Conservation (phyloP, 495 filamentous ascomycete species). For the Astrocystis sublimbata region DNA sequence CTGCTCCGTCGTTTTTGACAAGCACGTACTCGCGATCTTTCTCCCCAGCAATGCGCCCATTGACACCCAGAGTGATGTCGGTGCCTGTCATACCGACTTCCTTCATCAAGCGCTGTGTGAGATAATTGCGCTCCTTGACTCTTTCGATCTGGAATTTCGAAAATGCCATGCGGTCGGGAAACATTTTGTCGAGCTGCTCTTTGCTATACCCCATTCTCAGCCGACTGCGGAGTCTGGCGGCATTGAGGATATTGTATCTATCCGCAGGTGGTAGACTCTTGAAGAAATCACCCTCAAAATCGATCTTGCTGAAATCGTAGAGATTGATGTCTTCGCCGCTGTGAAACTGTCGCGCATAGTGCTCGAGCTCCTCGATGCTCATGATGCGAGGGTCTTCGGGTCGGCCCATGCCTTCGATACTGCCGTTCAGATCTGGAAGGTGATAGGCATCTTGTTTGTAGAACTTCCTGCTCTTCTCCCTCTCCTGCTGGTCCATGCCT, state of each 20-base stretch:
- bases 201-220: constrained; percentile 95
- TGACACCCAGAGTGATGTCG: constrained; percentile 62
- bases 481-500: constrained; percentile 76
- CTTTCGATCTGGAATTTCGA: constrained; percentile 94
- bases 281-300: constrained; percentile 94
- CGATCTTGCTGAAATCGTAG: constrained; percentile 98
- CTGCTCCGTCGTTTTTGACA: constrained; percentile 90
- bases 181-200: constrained; percentile 93
- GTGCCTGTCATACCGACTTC: constrained; percentile 84
- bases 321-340: constrained; percentile 93
- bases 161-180: constrained; percentile 97
- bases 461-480: constrained; percentile 73
- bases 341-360: constrained; percentile 89
- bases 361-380: constrained; percentile 87
- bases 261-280: constrained; percentile 83
- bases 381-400: constrained; percentile 93
- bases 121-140: constrained; percentile 84
- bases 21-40: constrained; percentile 91
- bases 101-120: constrained; percentile 96
- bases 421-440: constrained; percentile 76
- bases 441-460: constrained; percentile 93
- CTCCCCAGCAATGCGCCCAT: constrained; percentile 81
- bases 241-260: constrained; percentile 96
- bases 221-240: constrained; percentile 80
- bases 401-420: constrained; percentile 79